A percentile compares a stretch with the other conserved stretches of the same genome.
These are phyloP conservation scores for Trypanosoma platydactyli DNA, from an alignment of 208 protist species.

Conservation along the genomic window DNA sequence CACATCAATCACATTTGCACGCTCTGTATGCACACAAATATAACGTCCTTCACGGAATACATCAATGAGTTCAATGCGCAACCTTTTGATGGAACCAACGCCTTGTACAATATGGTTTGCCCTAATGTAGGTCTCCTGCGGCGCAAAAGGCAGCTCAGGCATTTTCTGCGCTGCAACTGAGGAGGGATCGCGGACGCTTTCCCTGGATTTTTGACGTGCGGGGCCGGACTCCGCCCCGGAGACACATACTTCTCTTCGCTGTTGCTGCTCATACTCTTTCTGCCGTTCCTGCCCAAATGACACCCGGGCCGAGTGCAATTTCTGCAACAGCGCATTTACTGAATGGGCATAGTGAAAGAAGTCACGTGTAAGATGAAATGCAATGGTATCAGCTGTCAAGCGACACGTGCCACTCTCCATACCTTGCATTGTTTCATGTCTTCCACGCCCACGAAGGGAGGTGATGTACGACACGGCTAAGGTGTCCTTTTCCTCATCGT, in stretches of 20 bases:
- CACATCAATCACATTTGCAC: slow-evolving; percentile 45
- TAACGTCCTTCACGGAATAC: slow-evolving; percentile 39
- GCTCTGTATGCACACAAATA: slow-evolving; percentile 38
- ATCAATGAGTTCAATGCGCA: slow-evolving; percentile 54
- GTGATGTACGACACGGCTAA: slow-evolving; percentile 61
- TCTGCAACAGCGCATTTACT: slow-evolving; percentile 27
- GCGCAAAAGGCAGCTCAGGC: neutral
- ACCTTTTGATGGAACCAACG: slow-evolving; percentile 35
- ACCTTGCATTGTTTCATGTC: slow-evolving; percentile 52
- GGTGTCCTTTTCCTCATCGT: slow-evolving; percentile 59
- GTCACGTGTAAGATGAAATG: slow-evolving; percentile 58
- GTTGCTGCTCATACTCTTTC: too few relatives aligned
- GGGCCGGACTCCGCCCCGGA: neutral
- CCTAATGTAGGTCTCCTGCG: slow-evolving; percentile 26
- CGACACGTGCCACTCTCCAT: slow-evolving; percentile 61
- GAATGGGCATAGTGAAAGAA: slow-evolving; percentile 65
- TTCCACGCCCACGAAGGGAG: slow-evolving; percentile 42
- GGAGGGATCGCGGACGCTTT: slow-evolving; percentile 1
- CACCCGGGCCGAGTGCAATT: slow-evolving; percentile 6
- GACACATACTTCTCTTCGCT: too few relatives aligned
- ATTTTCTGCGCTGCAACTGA: neutral
- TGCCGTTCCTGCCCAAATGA: neutral
- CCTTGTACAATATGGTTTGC: slow-evolving; percentile 59
- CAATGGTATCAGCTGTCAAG: slow-evolving; percentile 49
- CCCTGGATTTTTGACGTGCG: neutral